Conservation (phyloP, 495 filamentous ascomycete species). For the Penicillium nucicola region DNA sequence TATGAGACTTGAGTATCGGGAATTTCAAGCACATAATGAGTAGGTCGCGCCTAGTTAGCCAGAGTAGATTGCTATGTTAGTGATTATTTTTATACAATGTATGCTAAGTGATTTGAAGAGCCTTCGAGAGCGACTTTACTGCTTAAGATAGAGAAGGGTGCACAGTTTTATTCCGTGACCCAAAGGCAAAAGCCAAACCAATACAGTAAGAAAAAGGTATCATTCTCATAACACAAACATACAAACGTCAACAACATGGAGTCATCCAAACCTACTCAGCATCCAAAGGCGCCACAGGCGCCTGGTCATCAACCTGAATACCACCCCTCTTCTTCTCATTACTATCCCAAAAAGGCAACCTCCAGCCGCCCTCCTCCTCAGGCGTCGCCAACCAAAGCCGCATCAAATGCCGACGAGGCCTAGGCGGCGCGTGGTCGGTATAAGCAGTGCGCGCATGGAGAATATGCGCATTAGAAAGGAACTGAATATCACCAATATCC, state of each 20-base stretch:
- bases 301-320: slow-evolving; percentile 77
- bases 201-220: slow-evolving; percentile 13
- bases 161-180: too few species aligned
- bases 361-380: slow-evolving; percentile 82
- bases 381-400: slow-evolving; percentile 79
- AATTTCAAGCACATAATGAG: too few species aligned
- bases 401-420: slow-evolving; percentile 73
- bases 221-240: slow-evolving; percentile 7
- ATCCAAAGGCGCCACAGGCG: slow-evolving; percentile 65
- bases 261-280: slow-evolving; percentile 55
- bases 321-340: slow-evolving; percentile 82
- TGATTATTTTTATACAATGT: too few species aligned
- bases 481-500: slow-evolving; percentile 78
- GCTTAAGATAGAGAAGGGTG: too few species aligned
- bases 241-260: slow-evolving; percentile 7
- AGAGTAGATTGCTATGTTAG: too few species aligned
- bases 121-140: too few species aligned
- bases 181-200: too few species aligned
- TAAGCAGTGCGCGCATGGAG: slow-evolving; percentile 70
- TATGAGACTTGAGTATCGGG: too few species aligned
- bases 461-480: slow-evolving; percentile 65
- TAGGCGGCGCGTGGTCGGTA: slow-evolving; percentile 58
- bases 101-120: too few species aligned
- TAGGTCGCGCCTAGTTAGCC: too few species aligned
- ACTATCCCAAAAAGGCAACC: slow-evolving; percentile 75